Conservation (phyloP, 805 yeast genomes). For the Saturnispora saitoi region DNA sequence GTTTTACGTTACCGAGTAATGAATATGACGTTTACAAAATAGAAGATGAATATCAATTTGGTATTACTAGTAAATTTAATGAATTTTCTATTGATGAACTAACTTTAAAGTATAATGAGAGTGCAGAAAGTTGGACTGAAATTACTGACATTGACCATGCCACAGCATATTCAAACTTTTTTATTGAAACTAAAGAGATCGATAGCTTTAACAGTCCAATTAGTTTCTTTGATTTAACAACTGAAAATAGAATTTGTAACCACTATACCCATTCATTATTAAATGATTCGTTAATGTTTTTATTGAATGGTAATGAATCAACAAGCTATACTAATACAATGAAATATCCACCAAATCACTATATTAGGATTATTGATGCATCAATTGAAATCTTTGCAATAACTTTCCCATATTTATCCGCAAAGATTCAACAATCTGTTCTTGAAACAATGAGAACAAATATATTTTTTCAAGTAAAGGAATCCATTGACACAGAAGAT, state of each 20-base stretch:
- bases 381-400: constrained; percentile 70
- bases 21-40: constrained; percentile 27
- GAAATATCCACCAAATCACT: constrained; percentile 33
- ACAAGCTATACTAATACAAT: constrained; percentile 30
- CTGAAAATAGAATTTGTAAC: constrained; percentile 29
- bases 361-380: constrained; percentile 56
- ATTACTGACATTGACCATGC: constrained; percentile 22
- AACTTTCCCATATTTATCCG: constrained; percentile 61
- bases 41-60: constrained; percentile 34
- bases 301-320: constrained; percentile 21
- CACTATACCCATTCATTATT: constrained; percentile 35
- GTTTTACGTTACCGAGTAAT: constrained; percentile 13
- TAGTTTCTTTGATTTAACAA: constrained; percentile 19
- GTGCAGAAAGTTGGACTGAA: neutral
- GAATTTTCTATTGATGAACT: constrained; percentile 27
- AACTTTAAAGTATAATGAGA: constrained; percentile 18
- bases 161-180: constrained; percentile 19
- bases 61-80: constrained; percentile 35
- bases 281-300: constrained; percentile 33
- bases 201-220: constrained; percentile 23
- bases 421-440: constrained; percentile 80
- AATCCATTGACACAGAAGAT: constrained; percentile 9
- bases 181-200: constrained; percentile 26
- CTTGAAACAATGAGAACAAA: constrained; percentile 66
- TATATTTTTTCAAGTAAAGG: constrained; percentile 34